Percentiles rank a stretch among this genome's conserved stretches.
phyloP scores from a whole-genome alignment of 2,329 filamentous ascomycete genomes.

The Colletotrichum euphorbiae region DNA sequence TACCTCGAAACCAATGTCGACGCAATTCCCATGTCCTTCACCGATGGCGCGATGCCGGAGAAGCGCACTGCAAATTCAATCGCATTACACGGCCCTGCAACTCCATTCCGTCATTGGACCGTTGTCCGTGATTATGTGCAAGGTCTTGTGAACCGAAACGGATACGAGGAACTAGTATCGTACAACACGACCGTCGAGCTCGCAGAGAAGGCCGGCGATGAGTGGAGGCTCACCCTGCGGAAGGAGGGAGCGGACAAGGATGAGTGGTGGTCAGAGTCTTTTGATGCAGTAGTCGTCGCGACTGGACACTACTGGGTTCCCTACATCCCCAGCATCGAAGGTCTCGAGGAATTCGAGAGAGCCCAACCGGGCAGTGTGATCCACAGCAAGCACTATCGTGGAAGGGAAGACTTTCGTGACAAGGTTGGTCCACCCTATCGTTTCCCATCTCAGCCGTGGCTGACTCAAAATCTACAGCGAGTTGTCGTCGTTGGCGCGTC shows the following conservation, averaged over 20 bases:
- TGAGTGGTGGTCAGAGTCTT: conserved; percentile 72
- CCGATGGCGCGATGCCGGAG: conserved; percentile 64
- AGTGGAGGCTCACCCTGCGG: conserved; percentile 67
- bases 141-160: conserved; percentile 61
- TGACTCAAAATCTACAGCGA: conserved; percentile 50
- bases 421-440: conserved; percentile 52
- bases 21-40: conserved; percentile 69
- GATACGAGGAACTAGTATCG: conserved; percentile 63
- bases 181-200: conserved; percentile 73
- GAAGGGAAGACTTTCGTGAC: conserved; percentile 55
- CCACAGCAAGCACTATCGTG: conserved; percentile 67
- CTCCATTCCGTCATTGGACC: conserved; percentile 72
- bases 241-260: conserved; percentile 53
- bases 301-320: conserved; percentile 72
- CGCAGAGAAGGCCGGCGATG: conserved; percentile 60
- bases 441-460: background rate
- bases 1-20: conserved; percentile 75
- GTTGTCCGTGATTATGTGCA: conserved; percentile 68
- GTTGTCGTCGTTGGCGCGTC: conserved; percentile 73
- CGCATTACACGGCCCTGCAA: conserved; percentile 62
- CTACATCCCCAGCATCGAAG: conserved; percentile 62
- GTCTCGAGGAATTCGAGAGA: conserved; percentile 60
- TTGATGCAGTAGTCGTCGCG: conserved; percentile 71
- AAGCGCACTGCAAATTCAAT: conserved; percentile 47
- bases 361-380: conserved; percentile 60